Percentiles rank a stretch among this genome's conserved stretches.
phyloP scores from a whole-genome alignment of 2,329 filamentous ascomycete species.

The Fusarium sororula region DNA sequence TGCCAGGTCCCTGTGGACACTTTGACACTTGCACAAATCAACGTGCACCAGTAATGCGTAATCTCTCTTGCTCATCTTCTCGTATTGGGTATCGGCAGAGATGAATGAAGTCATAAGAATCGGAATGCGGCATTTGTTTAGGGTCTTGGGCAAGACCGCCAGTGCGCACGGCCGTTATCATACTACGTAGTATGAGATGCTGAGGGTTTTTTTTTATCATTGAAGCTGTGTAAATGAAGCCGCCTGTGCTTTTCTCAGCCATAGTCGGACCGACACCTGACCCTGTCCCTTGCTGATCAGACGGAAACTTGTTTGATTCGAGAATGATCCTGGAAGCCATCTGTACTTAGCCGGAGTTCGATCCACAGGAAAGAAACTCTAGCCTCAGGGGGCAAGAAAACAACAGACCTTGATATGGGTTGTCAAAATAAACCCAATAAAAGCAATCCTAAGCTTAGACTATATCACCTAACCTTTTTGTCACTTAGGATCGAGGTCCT shows the following conservation, averaged over 20 bases:
- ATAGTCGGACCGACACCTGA: too few relatives aligned
- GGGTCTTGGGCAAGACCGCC: neutral
- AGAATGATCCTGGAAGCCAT: neutral
- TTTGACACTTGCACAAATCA: neutral
- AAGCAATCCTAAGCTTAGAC: too few relatives aligned
- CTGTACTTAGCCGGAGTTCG: neutral
- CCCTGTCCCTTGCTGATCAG: neutral
- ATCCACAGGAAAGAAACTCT: neutral
- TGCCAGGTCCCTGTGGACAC: neutral
- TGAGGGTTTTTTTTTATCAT: neutral
- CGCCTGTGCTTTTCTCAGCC: neutral
- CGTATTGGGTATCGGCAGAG: neutral
- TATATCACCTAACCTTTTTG: too few relatives aligned
- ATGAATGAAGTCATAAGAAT: accelerated
- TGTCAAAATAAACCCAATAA: too few relatives aligned
- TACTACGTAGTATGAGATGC: neutral
- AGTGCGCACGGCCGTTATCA: neutral
- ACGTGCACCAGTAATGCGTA: neutral
- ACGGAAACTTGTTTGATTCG: accelerated
- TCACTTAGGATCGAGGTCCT: too few relatives aligned
- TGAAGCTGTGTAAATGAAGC: neutral
- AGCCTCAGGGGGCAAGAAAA: too few relatives aligned
- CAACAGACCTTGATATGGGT: too few relatives aligned
- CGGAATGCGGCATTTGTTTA: neutral
- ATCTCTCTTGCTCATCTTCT: neutral